Base-by-base conservation (phyloP, 768 basidiomycete species). In the Rhodotorula taiwanensis region DNA sequence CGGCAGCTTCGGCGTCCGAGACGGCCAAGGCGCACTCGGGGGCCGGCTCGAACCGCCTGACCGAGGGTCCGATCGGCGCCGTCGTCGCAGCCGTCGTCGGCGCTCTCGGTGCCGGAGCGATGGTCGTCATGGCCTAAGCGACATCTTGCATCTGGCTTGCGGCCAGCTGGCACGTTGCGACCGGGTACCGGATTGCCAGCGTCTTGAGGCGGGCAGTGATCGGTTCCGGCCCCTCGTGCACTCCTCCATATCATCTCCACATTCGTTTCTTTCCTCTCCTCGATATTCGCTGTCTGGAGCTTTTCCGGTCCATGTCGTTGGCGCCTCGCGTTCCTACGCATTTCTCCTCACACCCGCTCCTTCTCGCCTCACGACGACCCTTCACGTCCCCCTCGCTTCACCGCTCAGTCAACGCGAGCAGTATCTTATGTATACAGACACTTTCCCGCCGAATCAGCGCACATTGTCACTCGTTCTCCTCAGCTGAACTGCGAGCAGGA, bases 31-130 rank as follows among this genome's bases (percentile, higher is more conserved):
- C 34, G 3, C 21, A 25, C 21, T 43, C 42, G 42, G 42, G 11
- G 7, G 42, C 15, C 13, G 21, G 42, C 21, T 43, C 42, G 42
- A 20, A 6, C 42, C 15, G 59, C 27, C 7, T 41, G 25, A 11
- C 0, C 28, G 23, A 51, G 5, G 59, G 59, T 39, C 45, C 39
- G 9, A 4, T 55, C 36, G 43, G 52, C 28, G 60, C 60, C 1
- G 39, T 47, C 25, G 48, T 41, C 20, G 34, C 48, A 2, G 60
- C 60, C 25, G 53, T 61, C 39, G 51, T 39, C 2, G 51, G 39
- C 34, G 31, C 47, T 16, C 20, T 55, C 10, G 45, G 42, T 9
- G 39, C 39, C 18, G 39, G 39, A 25, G 52, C 52, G 16, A 28
- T 41, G 41, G 41, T 39, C 8, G 52, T 27, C 39, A 13, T 42